Conservation (phyloP, 1,284 basidiomycete species). For the Takashimella tepidaria region DNA sequence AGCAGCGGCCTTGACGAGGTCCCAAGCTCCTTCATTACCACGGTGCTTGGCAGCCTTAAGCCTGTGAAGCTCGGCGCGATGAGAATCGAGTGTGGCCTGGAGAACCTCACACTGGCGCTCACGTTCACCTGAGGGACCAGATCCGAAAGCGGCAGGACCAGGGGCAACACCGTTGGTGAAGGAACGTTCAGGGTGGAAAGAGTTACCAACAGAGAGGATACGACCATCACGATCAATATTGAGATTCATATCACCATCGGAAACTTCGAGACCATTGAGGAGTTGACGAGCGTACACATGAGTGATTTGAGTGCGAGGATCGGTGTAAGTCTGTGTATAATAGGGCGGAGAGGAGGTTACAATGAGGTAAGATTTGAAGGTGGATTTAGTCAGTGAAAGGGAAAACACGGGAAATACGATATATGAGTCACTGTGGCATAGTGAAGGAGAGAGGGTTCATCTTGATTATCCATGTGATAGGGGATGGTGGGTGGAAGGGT, state of each 20-base stretch:
- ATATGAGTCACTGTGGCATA: too few species aligned
- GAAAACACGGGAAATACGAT: neutral
- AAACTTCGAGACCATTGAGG: constrained; percentile 75
- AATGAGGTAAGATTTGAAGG: neutral
- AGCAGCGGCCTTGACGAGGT: constrained; percentile 38
- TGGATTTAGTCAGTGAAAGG: neutral
- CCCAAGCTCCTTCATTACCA: constrained; percentile 48
- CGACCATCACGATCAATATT: constrained; percentile 69
- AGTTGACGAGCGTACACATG: constrained; percentile 79
- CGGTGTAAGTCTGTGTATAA: constrained; percentile 72
- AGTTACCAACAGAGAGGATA: constrained; percentile 71
- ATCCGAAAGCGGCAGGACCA: constrained; percentile 19
- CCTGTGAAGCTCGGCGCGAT: constrained; percentile 8
- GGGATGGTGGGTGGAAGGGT: neutral
- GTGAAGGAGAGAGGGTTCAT: too few species aligned
- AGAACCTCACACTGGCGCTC: constrained; percentile 3
- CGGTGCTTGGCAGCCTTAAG: neutral
- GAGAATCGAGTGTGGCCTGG: constrained; percentile 6
- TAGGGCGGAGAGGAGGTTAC: neutral
- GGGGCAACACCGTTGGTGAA: neutral
- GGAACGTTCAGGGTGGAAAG: constrained; percentile 23
- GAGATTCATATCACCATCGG: constrained; percentile 82
- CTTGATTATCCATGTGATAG: too few species aligned
- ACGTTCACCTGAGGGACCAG: too few species aligned
- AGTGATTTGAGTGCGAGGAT: constrained; percentile 71